Conservation (phyloP, 2,329 filamentous ascomycete genomes). For the Colletotrichum sp. region DNA sequence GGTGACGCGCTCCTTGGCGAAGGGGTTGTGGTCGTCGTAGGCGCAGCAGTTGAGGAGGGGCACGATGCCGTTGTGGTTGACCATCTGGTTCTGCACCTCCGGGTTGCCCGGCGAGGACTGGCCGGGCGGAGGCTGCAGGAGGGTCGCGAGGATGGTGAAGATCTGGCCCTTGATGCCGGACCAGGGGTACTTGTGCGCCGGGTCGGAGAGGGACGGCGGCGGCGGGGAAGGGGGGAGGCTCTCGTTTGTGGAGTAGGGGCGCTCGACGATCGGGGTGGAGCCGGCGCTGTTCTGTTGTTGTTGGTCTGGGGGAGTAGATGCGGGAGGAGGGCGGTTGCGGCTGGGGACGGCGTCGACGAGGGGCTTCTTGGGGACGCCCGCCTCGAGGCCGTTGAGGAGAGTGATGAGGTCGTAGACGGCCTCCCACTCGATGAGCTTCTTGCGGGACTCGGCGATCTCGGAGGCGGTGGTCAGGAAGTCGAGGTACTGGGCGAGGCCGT, state of each 20-base stretch:
- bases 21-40: slow-evolving; percentile 93
- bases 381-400: slow-evolving; percentile 84
- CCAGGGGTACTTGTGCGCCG: slow-evolving; percentile 69
- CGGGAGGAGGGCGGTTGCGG: slow-evolving; percentile 9
- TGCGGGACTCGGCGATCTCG: slow-evolving; percentile 82
- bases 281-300: slow-evolving; percentile 12
- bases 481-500: slow-evolving; percentile 91
- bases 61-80: slow-evolving; percentile 84
- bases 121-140: slow-evolving; percentile 81
- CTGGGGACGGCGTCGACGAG: slow-evolving; percentile 52
- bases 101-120: slow-evolving; percentile 68
- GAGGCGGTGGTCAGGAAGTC: slow-evolving; percentile 92
- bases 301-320: slow-evolving; percentile 31
- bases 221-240: slow-evolving; percentile 42
- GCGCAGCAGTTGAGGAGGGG: slow-evolving; percentile 87
- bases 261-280: slow-evolving; percentile 57
- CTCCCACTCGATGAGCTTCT: slow-evolving; percentile 90
- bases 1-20: slow-evolving; percentile 89
- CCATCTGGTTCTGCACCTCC: slow-evolving; percentile 86
- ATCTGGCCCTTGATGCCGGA: slow-evolving; percentile 88
- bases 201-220: slow-evolving; percentile 62
- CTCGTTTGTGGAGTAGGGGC: slow-evolving; percentile 59
- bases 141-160: slow-evolving; percentile 85
- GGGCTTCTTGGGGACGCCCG: slow-evolving; percentile 83
- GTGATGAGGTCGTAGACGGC: slow-evolving; percentile 88